A percentile compares a stretch with the other conserved stretches of the same genome.
phyloP scores from a whole-genome alignment of 805 yeast species.

The Kuraishia hungarica region DNA sequence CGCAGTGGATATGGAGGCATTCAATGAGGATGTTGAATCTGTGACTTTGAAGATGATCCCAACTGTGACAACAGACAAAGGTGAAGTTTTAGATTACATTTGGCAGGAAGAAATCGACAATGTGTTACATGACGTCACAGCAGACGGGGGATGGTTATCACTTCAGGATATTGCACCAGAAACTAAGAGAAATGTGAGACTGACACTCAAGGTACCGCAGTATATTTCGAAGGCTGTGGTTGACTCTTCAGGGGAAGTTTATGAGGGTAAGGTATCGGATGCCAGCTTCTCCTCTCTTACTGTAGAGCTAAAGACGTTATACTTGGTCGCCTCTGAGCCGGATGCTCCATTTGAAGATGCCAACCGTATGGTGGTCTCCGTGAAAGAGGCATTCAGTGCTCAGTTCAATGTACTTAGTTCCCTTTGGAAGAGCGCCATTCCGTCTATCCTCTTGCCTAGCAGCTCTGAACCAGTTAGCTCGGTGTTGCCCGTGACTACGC shows the following conservation, averaged over 20 bases:
- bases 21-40: neutral
- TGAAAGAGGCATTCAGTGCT: conserved; percentile 22
- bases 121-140: neutral
- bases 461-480: neutral
- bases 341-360: conserved; percentile 20
- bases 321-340: conserved; percentile 19
- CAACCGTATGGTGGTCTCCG: conserved; percentile 13
- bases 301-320: conserved; percentile 14
- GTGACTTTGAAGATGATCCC: neutral
- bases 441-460: conserved; percentile 15
- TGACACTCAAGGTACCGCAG: conserved; percentile 1
- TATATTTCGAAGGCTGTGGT: neutral
- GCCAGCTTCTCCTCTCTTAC: conserved; percentile 2
- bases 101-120: neutral
- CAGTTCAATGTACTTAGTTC: conserved; percentile 24
- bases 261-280: neutral
- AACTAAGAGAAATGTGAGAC: neutral
- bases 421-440: conserved; percentile 17
- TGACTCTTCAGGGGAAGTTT: neutral
- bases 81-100: neutral
- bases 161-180: neutral
- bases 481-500: conserved; percentile 19
- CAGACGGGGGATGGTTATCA: neutral
- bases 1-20: neutral
- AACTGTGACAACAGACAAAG: neutral